Conservation (phyloP, 1,139 yeast species). For the Meyerozyma elateridarum region DNA sequence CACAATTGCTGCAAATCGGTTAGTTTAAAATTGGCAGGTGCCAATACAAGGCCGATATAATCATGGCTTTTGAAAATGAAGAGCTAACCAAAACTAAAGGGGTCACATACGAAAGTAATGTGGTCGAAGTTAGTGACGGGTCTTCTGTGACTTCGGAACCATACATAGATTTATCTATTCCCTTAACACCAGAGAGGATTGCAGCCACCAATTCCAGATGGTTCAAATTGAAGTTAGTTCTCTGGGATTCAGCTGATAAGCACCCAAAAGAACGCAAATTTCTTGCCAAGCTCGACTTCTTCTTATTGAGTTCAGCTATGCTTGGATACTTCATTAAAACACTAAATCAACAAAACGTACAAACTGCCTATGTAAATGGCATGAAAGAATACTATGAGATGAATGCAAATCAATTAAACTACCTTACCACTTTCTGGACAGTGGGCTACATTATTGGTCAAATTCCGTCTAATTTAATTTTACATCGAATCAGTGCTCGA, state of each 20-base stretch:
- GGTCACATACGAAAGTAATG: background rate
- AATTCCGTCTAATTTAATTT: conserved; percentile 51
- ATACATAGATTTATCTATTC: conserved; percentile 26
- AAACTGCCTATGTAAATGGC: conserved; percentile 58
- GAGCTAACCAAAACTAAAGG: too few species aligned
- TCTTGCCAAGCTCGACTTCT: conserved; percentile 40
- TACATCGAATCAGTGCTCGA: conserved; percentile 51
- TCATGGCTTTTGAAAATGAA: too few species aligned
- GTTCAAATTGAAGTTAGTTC: conserved; percentile 26
- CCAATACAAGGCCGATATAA: too few species aligned
- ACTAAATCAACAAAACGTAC: conserved; percentile 42
- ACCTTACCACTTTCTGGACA: conserved; percentile 49
- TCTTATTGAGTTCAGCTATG: conserved; percentile 40
- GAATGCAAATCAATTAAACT: conserved; percentile 50
- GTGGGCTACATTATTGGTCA: conserved; percentile 59
- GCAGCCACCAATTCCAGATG: conserved; percentile 19
- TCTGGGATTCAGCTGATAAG: conserved; percentile 50
- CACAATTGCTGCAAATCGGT: conserved; percentile 4
- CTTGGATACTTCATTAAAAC: conserved; percentile 38
- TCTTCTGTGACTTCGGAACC: conserved; percentile 9
- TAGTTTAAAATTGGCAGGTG: background rate
- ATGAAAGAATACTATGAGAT: conserved; percentile 53
- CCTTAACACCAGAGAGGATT: conserved; percentile 28
- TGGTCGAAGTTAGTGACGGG: conserved; percentile 1
- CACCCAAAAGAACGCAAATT: conserved; percentile 40